Evolutionary conservation across 345 rosid genomes (phyloP).

Genomic region (Rhodamnia rubescens): DNA sequence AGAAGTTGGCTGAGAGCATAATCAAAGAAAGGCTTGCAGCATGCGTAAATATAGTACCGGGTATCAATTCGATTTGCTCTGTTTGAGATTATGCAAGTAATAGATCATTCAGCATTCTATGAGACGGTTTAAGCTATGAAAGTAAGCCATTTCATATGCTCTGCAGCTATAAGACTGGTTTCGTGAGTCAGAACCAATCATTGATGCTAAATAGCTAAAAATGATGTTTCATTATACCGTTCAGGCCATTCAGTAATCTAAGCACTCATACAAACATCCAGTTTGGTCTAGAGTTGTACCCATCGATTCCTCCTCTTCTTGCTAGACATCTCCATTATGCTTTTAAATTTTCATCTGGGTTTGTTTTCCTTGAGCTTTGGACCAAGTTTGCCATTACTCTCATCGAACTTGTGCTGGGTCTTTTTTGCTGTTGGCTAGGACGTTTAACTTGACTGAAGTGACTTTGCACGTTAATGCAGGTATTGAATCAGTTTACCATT

Average conservation of each 20-base stretch:
- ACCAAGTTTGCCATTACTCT: background rate
- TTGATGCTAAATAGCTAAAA: background rate
- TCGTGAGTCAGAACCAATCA: background rate
- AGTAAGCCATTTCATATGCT: background rate
- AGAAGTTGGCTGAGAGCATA: constrained; percentile 80
- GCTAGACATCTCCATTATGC: background rate
- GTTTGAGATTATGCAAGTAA: background rate
- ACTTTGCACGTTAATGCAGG: constrained; percentile 37
- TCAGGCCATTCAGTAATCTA: background rate
- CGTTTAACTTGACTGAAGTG: background rate
- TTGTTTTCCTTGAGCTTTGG: background rate
- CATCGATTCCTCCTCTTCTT: background rate
- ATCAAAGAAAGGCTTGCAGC: constrained; percentile 84
- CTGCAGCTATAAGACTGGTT: background rate
- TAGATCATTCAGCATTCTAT: background rate
- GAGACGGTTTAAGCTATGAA: background rate
- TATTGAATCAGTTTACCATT: constrained; percentile 70
- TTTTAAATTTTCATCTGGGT: background rate
- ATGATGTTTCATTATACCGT: background rate
- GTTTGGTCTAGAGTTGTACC: background rate
- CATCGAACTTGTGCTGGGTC: background rate
- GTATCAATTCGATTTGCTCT: constrained; percentile 14
- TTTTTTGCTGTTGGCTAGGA: background rate
- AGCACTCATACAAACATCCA: background rate
- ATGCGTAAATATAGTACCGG: constrained; percentile 85